Conservation (phyloP, 352 stramenopile genomes). For the Phytophthora boehmeriae region DNA sequence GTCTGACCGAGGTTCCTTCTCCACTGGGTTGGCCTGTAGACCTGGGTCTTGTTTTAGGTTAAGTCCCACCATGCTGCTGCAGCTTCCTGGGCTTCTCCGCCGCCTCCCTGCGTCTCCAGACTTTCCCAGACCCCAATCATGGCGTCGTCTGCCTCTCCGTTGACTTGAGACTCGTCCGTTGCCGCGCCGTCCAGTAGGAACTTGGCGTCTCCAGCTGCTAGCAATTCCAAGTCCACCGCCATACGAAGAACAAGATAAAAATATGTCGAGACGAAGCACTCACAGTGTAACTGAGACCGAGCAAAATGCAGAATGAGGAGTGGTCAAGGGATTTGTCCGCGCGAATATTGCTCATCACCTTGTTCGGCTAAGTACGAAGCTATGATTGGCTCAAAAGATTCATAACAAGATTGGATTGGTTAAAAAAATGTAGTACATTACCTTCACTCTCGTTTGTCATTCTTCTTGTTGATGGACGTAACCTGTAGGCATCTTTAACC, state of each 20-base stretch:
- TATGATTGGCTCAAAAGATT: too few species aligned
- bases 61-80: conserved; percentile 27
- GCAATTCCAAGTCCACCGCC: conserved; percentile 30
- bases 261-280: too few species aligned
- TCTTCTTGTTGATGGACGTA: too few species aligned
- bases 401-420: too few species aligned
- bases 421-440: too few species aligned
- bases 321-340: too few species aligned
- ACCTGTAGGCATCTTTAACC: too few species aligned
- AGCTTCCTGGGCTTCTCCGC: conserved; percentile 11
- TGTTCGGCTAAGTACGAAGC: too few species aligned
- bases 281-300: too few species aligned
- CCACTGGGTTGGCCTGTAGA: neutral
- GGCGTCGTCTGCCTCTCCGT: conserved; percentile 31
- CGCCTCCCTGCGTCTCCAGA: conserved; percentile 33
- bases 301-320: too few species aligned
- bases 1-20: conserved; percentile 7
- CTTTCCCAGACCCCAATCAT: conserved; percentile 32
- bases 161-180: conserved; percentile 17
- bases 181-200: conserved; percentile 33
- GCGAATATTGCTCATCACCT: too few species aligned
- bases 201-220: conserved; percentile 24
- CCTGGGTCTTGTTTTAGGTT: conserved; percentile 14
- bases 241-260: conserved; percentile 4
- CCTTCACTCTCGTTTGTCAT: too few species aligned